Conservation (phyloP, 164 flowering plant genomes). For the Aristolochia californica region DNA sequence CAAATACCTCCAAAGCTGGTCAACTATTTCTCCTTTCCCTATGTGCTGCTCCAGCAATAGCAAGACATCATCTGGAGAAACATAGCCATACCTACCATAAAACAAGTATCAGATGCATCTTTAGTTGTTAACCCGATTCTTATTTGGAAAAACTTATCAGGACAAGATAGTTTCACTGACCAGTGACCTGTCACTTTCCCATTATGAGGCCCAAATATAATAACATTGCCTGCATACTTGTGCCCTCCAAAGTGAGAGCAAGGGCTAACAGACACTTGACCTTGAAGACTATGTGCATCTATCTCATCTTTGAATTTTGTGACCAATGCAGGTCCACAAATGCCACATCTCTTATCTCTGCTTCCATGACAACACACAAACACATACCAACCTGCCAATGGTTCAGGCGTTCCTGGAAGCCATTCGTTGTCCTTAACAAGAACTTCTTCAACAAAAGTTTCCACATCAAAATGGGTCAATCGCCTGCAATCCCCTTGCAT, state of each 20-base stretch:
- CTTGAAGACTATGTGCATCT: conserved; percentile 48
- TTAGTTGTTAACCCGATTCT: background rate
- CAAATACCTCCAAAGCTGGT: conserved; percentile 67
- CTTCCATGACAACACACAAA: conserved; percentile 91
- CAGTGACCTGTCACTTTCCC: conserved; percentile 72
- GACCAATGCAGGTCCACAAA: conserved; percentile 78
- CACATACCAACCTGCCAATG: conserved; percentile 52
- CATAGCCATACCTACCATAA: conserved; percentile 80
- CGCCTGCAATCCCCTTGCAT: conserved; percentile 47
- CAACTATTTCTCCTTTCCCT: conserved; percentile 62
- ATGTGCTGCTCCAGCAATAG: conserved; percentile 74
- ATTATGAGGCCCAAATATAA: conserved; percentile 50
- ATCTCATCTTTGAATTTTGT: conserved; percentile 70
- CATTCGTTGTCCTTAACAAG: conserved; percentile 82
- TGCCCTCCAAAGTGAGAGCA: conserved; percentile 95
- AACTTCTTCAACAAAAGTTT: conserved; percentile 94
- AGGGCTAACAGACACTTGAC: conserved; percentile 74
- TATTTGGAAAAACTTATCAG: background rate
- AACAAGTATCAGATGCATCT: background rate
- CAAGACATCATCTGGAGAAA: conserved; percentile 76
- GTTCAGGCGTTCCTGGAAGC: conserved; percentile 79
- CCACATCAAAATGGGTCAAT: conserved; percentile 87
- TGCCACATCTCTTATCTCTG: conserved; percentile 88
- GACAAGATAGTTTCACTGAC: conserved; percentile 25
- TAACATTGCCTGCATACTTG: conserved; percentile 88